Conservation (phyloP, 306 rosid genomes). For the Acacia crassicarpa region DNA sequence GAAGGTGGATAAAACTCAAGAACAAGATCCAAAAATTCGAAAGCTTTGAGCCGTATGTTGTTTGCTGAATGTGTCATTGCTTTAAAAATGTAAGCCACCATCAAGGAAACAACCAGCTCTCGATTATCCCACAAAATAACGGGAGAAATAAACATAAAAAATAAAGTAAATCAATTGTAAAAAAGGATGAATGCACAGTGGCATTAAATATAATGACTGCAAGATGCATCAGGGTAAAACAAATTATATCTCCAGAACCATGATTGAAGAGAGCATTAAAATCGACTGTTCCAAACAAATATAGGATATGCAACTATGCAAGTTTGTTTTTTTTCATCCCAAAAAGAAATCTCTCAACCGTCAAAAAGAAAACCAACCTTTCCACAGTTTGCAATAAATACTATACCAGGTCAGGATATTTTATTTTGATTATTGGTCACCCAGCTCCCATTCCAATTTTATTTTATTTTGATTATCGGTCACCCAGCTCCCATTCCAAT, state of each 20-base stretch:
- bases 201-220: slow-evolving; percentile 3
- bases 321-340: background rate
- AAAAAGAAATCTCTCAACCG: background rate
- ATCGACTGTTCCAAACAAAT: background rate
- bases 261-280: background rate
- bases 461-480: too few relatives aligned
- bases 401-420: background rate
- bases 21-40: slow-evolving; percentile 75
- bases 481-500: background rate
- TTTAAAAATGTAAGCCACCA: slow-evolving; percentile 78
- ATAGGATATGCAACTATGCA: background rate
- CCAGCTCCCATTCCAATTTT: background rate
- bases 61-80: slow-evolving; percentile 83
- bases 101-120: slow-evolving; percentile 62
- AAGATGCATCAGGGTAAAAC: slow-evolving; percentile 8
- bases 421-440: background rate
- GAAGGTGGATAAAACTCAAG: slow-evolving; percentile 68
- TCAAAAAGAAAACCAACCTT: background rate
- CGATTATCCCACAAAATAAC: slow-evolving; percentile 62
- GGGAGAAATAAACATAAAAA: slow-evolving; percentile 20
- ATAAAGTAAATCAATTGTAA: slow-evolving; percentile 18
- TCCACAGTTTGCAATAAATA: background rate
- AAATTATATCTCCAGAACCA: slow-evolving; percentile 16
- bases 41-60: slow-evolving; percentile 81
- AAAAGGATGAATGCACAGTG: slow-evolving; percentile 3